A percentile compares a stretch with the other conserved stretches of the same genome.
These are phyloP conservation scores for Daldinia childiae DNA, from an alignment of 495 filamentous ascomycete genomes.

Conservation along the genomic window DNA sequence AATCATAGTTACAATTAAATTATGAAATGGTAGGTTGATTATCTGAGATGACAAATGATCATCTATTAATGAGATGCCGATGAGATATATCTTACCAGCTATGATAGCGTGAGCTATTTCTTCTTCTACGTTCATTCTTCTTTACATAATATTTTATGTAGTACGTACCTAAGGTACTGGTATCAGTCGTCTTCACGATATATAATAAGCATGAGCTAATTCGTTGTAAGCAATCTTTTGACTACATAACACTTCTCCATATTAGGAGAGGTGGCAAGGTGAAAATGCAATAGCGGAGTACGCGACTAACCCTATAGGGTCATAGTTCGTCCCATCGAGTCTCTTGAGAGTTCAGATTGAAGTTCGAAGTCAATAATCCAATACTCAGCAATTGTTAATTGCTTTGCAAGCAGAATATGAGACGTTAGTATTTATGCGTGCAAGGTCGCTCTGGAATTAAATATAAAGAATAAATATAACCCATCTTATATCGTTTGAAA, in stretches of 20 bases:
- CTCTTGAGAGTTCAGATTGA: not conserved
- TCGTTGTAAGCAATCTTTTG: not conserved
- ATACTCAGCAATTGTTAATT: constrained; percentile 4
- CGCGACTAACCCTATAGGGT: not conserved
- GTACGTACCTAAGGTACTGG: not conserved
- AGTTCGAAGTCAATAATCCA: not conserved
- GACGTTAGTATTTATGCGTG: not conserved
- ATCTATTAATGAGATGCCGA: not conserved
- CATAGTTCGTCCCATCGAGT: not conserved
- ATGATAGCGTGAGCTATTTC: not conserved
- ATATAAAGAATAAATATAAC: not conserved
- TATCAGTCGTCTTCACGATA: not conserved
- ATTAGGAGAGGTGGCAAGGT: not conserved
- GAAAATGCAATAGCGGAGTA: not conserved
- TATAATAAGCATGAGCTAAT: constrained; percentile 13
- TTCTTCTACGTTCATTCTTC: not conserved
- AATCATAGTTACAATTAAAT: not conserved
- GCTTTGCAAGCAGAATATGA: constrained; percentile 2
- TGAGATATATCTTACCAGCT: not conserved
- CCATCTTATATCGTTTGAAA: not conserved
- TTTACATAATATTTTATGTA: not conserved
- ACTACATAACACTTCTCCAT: not conserved
- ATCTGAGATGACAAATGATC: constrained; percentile 5
- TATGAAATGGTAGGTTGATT: not conserved
- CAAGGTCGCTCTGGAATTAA: not conserved